Evolutionary conservation across 208 protist genomes (phyloP).

Genomic region (Crithidia thermophila): DNA sequence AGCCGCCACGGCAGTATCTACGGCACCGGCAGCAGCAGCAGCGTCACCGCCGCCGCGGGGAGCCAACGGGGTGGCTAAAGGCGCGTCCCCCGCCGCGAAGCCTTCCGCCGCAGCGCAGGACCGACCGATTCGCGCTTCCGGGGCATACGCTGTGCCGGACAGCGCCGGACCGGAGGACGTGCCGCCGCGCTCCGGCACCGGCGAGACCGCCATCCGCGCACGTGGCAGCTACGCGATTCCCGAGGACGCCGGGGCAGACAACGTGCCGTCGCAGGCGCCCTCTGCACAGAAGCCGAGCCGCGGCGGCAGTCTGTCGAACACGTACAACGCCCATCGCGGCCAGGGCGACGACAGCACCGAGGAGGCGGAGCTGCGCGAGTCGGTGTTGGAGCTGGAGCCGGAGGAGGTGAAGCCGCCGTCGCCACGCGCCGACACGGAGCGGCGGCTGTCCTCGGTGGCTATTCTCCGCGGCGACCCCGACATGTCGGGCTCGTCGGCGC

Average conservation of each 20-base stretch:
- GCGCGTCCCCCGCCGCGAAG: neutral
- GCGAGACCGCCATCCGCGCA: conserved; percentile 1
- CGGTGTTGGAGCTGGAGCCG: conserved; percentile 15
- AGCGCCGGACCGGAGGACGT: conserved; percentile 22
- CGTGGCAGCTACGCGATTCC: neutral
- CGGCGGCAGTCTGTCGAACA: neutral
- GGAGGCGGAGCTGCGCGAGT: conserved; percentile 2
- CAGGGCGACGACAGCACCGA: conserved; percentile 9
- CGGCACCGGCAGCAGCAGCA: neutral
- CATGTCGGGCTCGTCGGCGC: conserved; percentile 30
- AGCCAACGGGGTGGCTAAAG: neutral
- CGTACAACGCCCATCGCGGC: conserved; percentile 3
- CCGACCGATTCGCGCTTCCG: conserved; percentile 23
- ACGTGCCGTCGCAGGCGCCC: conserved; percentile 2
- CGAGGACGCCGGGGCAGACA: conserved; percentile 1
- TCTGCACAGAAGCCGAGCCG: conserved; percentile 1
- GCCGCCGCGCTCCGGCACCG: conserved; percentile 1
- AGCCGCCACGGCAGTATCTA: neutral
- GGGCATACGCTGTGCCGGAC: conserved; percentile 15
- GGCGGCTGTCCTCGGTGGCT: conserved; percentile 18
- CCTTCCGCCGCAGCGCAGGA: conserved; percentile 8
- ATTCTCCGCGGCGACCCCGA: conserved; percentile 27
- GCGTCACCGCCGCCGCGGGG: neutral
- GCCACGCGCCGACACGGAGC: conserved; percentile 18
- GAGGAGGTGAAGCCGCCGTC: conserved; percentile 24